A percentile compares a stretch with the other conserved stretches of the same genome.
Conservation (phyloP, 1,284 basidiomycete species). For the Tylopilus sp. region DNA sequence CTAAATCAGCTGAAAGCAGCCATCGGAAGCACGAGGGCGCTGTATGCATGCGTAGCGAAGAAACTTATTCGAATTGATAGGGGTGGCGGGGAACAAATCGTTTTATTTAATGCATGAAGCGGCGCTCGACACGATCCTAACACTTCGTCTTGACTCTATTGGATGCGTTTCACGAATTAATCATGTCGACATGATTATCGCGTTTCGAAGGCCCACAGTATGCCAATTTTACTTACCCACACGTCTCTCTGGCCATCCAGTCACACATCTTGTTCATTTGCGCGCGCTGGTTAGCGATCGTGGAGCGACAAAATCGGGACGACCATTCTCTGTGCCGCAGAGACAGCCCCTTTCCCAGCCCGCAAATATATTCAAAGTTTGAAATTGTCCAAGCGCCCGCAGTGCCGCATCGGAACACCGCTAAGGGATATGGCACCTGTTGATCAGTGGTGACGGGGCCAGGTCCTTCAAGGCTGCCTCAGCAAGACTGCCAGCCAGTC, state of each 20-base stretch:
- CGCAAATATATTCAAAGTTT: background rate
- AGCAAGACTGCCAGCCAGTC: no score
- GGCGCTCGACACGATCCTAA: background rate
- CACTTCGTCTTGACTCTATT: no score
- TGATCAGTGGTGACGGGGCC: no score
- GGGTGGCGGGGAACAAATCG: conserved; percentile 66
- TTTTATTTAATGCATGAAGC: conserved; percentile 54
- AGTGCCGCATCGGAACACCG: background rate
- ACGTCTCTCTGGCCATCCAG: background rate
- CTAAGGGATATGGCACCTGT: background rate
- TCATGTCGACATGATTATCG: background rate
- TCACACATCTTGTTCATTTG: no score
- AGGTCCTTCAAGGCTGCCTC: no score
- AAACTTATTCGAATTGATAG: conserved; percentile 72
- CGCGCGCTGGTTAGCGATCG: background rate
- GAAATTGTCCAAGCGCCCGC: background rate
- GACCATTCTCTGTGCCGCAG: background rate
- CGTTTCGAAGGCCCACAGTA: background rate
- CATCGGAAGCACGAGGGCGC: conserved; percentile 54
- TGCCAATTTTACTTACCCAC: background rate
- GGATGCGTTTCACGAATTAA: background rate
- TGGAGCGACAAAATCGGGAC: background rate
- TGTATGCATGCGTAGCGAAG: conserved; percentile 72
- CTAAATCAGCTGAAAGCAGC: conserved; percentile 62
- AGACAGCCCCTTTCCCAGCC: background rate